Percentiles rank a stretch among this genome's conserved stretches.
phyloP scores from a whole-genome alignment of 139 green algal genomes.

The Volvox reticuliferus region DNA sequence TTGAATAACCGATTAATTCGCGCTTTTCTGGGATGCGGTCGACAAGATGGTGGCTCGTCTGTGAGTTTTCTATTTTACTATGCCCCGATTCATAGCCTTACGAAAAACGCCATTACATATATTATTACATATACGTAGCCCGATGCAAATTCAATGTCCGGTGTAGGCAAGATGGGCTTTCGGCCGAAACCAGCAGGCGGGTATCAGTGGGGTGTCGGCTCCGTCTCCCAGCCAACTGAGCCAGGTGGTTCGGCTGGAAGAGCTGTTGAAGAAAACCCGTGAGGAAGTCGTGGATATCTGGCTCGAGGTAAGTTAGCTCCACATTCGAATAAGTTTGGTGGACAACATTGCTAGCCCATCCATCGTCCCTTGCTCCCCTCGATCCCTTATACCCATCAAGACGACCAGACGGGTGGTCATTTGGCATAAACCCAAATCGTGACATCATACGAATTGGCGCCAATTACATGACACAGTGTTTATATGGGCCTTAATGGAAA shows the following conservation, averaged over 20 bases:
- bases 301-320: slow-evolving; percentile 18
- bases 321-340: too few relatives aligned
- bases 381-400: too few relatives aligned
- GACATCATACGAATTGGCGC: too few relatives aligned
- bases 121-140: not conserved
- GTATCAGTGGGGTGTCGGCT: slow-evolving; percentile 12
- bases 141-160: not conserved
- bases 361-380: too few relatives aligned
- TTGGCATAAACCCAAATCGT: too few relatives aligned
- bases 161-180: not conserved
- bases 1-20: not conserved
- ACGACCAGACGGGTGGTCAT: too few relatives aligned
- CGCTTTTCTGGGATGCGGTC: not conserved
- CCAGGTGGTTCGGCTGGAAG: slow-evolving; percentile 47
- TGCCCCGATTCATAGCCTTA: not conserved
- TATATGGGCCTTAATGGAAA: too few relatives aligned
- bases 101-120: not conserved
- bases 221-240: slow-evolving; percentile 26
- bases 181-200: not conserved
- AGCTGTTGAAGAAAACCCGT: slow-evolving; percentile 24
- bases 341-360: too few relatives aligned
- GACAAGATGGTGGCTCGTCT: not conserved
- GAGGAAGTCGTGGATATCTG: slow-evolving; percentile 56
- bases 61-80: not conserved
- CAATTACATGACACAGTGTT: too few relatives aligned